Conservation (phyloP, 108 stramenopile species). For the Fragilaria radians region DNA sequence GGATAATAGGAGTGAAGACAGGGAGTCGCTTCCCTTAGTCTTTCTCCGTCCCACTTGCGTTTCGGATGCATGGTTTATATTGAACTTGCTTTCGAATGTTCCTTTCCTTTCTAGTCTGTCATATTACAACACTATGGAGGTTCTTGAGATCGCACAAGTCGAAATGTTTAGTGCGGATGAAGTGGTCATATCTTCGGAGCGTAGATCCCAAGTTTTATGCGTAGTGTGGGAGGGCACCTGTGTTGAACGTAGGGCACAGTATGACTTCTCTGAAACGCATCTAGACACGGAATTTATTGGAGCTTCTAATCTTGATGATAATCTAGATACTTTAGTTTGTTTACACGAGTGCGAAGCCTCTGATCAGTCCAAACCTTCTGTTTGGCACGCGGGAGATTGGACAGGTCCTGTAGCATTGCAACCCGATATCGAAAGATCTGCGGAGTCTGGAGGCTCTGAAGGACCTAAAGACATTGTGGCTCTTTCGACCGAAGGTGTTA, state of each 20-base stretch:
- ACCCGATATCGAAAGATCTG: constrained; percentile 49
- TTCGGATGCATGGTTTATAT: constrained; percentile 87
- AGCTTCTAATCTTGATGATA: constrained; percentile 1
- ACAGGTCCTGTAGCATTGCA: constrained; percentile 79
- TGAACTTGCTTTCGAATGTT: constrained; percentile 71
- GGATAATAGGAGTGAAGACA: not conserved
- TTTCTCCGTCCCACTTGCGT: constrained; percentile 69
- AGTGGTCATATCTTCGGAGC: constrained; percentile 45
- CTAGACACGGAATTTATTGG: not conserved
- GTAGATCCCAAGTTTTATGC: constrained; percentile 45
- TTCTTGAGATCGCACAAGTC: constrained; percentile 73
- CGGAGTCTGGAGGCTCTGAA: constrained; percentile 18
- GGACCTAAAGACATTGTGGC: constrained; percentile 68
- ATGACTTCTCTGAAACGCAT: not conserved
- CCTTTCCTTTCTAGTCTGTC: constrained; percentile 81
- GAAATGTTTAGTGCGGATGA: constrained; percentile 54
- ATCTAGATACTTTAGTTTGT: constrained; percentile 22
- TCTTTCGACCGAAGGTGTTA: constrained; percentile 73
- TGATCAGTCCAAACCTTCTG: constrained; percentile 15
- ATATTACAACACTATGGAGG: constrained; percentile 77
- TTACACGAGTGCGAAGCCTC: not conserved
- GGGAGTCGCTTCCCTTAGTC: constrained; percentile 43
- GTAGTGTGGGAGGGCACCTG: constrained; percentile 87
- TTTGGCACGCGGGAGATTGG: constrained; percentile 90
- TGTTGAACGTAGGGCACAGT: constrained; percentile 39